A percentile compares a stretch with the other conserved stretches of the same genome.
Evolutionary conservation across 2,329 filamentous ascomycete species (phyloP).

Genomic region (Colletotrichum sublineola): DNA sequence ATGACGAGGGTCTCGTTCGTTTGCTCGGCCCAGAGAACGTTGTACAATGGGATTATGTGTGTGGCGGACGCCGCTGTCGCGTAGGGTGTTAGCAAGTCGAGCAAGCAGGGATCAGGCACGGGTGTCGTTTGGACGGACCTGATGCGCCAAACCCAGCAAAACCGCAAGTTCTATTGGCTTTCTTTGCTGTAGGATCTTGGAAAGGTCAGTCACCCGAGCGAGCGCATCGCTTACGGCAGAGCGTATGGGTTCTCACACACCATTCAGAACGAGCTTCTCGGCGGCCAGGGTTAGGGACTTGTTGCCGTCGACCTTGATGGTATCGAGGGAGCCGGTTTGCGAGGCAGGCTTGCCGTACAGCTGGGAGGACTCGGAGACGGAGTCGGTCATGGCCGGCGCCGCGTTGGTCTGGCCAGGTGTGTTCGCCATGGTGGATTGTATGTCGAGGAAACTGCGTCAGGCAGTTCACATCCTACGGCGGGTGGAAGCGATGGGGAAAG

Average conservation of each 20-base stretch:
- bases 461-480: conserved; percentile 22
- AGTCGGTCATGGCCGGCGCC: conserved; percentile 27
- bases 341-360: conserved; percentile 38
- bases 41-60: conserved; percentile 77
- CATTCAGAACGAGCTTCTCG: conserved; percentile 51
- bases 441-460: conserved; percentile 11
- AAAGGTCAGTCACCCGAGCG: conserved; percentile 25
- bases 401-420: neutral
- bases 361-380: conserved; percentile 39
- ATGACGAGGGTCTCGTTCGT: conserved; percentile 73
- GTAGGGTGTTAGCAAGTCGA: conserved; percentile 12
- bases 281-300: conserved; percentile 51
- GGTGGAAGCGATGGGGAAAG: neutral
- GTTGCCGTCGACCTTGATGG: conserved; percentile 47
- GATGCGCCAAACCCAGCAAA: conserved; percentile 39
- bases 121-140: conserved; percentile 13
- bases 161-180: conserved; percentile 43
- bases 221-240: conserved; percentile 16
- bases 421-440: conserved; percentile 17
- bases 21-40: conserved; percentile 85
- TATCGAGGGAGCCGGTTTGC: conserved; percentile 24
- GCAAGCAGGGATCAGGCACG: neutral
- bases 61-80: conserved; percentile 35
- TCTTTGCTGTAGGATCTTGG: conserved; percentile 31
- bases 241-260: conserved; percentile 47